Conservation (phyloP, 495 filamentous ascomycete species). For the Neurospora terricola region DNA sequence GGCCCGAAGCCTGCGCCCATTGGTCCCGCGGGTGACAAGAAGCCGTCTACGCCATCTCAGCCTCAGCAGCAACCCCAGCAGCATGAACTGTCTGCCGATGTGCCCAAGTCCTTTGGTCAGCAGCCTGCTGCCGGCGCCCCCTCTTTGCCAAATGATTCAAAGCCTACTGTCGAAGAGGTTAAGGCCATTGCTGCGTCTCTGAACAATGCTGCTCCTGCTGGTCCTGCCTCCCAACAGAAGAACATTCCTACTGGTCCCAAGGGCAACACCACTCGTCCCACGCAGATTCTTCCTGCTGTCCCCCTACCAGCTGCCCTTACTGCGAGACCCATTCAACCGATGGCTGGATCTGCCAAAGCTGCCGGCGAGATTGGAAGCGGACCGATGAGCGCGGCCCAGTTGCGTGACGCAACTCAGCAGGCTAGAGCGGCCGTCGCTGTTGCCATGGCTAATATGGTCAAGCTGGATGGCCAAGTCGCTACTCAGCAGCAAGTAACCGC, state of each 20-base stretch:
- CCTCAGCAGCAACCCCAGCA: constrained; percentile 6
- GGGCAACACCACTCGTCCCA: constrained; percentile 30
- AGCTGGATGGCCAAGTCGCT: constrained; percentile 34
- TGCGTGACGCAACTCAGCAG: constrained; percentile 68
- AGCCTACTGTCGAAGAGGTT: constrained; percentile 49
- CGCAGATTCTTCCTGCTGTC: constrained; percentile 39
- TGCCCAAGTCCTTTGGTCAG: constrained; percentile 29
- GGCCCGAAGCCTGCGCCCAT: constrained; percentile 43
- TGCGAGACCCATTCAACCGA: constrained; percentile 24
- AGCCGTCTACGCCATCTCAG: constrained; percentile 20
- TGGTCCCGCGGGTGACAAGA: constrained; percentile 42
- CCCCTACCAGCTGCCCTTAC: constrained; percentile 66
- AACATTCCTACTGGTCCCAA: constrained; percentile 53
- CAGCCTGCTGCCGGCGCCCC: constrained; percentile 37
- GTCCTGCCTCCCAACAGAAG: constrained; percentile 26
- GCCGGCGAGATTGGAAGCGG: constrained; percentile 25
- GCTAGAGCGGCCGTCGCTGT: constrained; percentile 80
- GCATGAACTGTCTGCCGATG: constrained; percentile 25
- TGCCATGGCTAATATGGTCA: constrained; percentile 71
- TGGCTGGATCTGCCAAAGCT: constrained; percentile 22
- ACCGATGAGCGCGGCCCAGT: constrained; percentile 19
- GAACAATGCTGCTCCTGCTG: constrained; percentile 24
- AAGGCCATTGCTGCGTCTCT: constrained; percentile 37
- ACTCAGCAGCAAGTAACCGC: constrained; percentile 34
- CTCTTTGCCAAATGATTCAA: constrained; percentile 56